Conservation (phyloP, 257 asterid species). For the Scutellaria galericulata region DNA sequence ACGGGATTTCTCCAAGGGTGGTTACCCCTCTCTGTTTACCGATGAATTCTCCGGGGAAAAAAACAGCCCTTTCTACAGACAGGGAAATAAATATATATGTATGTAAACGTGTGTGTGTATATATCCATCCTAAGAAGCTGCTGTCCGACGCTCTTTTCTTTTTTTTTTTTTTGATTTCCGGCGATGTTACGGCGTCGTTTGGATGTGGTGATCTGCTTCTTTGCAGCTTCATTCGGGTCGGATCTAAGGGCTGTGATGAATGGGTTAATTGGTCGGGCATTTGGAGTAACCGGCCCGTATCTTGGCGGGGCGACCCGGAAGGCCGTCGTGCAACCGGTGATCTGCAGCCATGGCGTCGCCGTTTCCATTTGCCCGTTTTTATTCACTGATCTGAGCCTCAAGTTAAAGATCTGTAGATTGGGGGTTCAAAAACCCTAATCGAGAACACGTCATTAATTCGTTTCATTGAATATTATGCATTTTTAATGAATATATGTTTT, state of each 20-base stretch:
- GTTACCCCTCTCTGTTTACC: constrained; percentile 17
- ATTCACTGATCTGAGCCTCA: constrained; percentile 47
- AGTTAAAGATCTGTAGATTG: too few relatives aligned
- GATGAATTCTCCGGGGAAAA: background rate
- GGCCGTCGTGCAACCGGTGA: constrained; percentile 37
- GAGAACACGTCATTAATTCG: too few relatives aligned
- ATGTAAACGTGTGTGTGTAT: too few relatives aligned
- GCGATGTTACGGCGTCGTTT: background rate
- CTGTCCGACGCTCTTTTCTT: background rate
- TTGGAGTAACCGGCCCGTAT: constrained; percentile 29
- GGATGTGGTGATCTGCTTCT: background rate
- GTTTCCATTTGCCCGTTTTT: constrained; percentile 27
- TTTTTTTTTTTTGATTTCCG: constrained; percentile 1
- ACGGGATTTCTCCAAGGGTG: constrained; percentile 42
- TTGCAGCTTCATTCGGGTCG: background rate
- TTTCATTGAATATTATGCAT: too few relatives aligned
- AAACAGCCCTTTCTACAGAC: constrained; percentile 33
- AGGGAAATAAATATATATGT: background rate
- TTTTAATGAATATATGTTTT: too few relatives aligned
- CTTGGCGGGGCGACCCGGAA: constrained; percentile 53
- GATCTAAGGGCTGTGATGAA: constrained; percentile 45
- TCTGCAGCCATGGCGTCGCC: constrained; percentile 49
- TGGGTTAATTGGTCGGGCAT: constrained; percentile 41
- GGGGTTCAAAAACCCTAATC: too few relatives aligned
- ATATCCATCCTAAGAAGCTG: background rate